phyloP scores from a whole-genome alignment of 1,284 basidiomycete genomes.

The Pholiota adiposa region DNA sequence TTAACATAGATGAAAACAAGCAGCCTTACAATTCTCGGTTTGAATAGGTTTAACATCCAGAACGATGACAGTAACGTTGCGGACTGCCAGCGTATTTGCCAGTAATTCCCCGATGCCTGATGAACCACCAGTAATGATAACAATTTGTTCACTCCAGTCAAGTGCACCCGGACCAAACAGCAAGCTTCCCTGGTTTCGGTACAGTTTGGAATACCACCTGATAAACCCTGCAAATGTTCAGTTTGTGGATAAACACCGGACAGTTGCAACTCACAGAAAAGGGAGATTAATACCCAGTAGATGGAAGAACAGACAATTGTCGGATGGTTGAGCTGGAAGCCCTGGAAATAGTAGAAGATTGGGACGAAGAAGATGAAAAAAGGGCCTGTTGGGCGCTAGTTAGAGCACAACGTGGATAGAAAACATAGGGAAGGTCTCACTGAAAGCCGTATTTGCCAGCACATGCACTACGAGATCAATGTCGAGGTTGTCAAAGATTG shows the following conservation, averaged over 20 bases:
- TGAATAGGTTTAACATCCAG: slow-evolving; percentile 80
- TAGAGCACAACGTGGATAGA: neutral
- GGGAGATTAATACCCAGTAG: slow-evolving; percentile 60
- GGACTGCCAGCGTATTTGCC: slow-evolving; percentile 81
- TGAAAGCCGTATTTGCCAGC: slow-evolving; percentile 75
- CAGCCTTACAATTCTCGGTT: slow-evolving; percentile 70
- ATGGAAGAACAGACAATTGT: slow-evolving; percentile 51
- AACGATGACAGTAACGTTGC: slow-evolving; percentile 83
- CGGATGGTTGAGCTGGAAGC: slow-evolving; percentile 53
- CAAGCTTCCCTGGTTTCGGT: slow-evolving; percentile 72
- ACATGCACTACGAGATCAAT: slow-evolving; percentile 79
- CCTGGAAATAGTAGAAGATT: slow-evolving; percentile 75
- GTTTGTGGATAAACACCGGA: neutral
- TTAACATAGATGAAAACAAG: slow-evolving; percentile 3
- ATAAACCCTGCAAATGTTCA: slow-evolving; percentile 54
- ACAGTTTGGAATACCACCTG: slow-evolving; percentile 71
- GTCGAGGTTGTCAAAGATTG: slow-evolving; percentile 68
- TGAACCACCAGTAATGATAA: slow-evolving; percentile 88
- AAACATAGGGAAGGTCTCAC: slow-evolving; percentile 43
- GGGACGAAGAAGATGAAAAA: slow-evolving; percentile 83
- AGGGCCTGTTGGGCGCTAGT: slow-evolving; percentile 57
- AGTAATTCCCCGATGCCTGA: slow-evolving; percentile 89
- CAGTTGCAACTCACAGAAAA: slow-evolving; percentile 61
- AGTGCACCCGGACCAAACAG: slow-evolving; percentile 62
- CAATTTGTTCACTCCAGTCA: slow-evolving; percentile 86